Evolutionary conservation across 164 flowering plant species (phyloP), one percentile per base, ranked within the genome.

Genomic region (Dillenia turbinata): DNA sequence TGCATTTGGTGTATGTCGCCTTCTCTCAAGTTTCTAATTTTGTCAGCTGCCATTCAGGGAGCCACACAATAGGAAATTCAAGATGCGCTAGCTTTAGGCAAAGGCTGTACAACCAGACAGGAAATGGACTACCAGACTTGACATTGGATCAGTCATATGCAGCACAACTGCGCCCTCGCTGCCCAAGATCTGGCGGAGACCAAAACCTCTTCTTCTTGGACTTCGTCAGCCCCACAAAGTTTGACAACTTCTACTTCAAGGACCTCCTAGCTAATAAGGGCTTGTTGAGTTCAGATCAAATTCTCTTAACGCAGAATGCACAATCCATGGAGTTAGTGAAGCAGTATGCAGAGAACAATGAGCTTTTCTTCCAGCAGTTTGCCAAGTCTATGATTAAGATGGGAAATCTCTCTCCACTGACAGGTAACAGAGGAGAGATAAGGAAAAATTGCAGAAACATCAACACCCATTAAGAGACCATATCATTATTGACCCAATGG

Each of bases 171-270:
- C 78, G 87, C 11, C 16, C 66, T 6, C 48, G 71, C n/a, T 94
- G 99, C 77, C 99, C 99, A 2, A 70, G 73, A 62, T 91, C 97
- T 8, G 99, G 99, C 14, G 96, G 95, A 15, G 98, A 94, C 71
- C 85, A 85, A 63, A 94, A 85, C 75, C 79, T 94, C 50, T 91
- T 86, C 50, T 66, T 81, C 79, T 61, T 94, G 71, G 99, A 94
- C 73, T 72, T 67, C 17, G 78, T 76, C 26, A 75, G 73, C 64
- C 97, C 97, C 1, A 61, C 77, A 3, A 79, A 77, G 58, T 93
- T 93, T 47, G 97, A 93, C 66, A 93, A 89, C 81, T 66, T 40
- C 72, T 93, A 93, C 82, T 93, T 64, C 92, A 87, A 87, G 81
- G 86, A 87, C 85, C 24, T 94, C 26, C 40, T 91, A 45, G 87